phyloP scores from a whole-genome alignment of 2,329 filamentous ascomycete species.

The Xylaria sp. region DNA sequence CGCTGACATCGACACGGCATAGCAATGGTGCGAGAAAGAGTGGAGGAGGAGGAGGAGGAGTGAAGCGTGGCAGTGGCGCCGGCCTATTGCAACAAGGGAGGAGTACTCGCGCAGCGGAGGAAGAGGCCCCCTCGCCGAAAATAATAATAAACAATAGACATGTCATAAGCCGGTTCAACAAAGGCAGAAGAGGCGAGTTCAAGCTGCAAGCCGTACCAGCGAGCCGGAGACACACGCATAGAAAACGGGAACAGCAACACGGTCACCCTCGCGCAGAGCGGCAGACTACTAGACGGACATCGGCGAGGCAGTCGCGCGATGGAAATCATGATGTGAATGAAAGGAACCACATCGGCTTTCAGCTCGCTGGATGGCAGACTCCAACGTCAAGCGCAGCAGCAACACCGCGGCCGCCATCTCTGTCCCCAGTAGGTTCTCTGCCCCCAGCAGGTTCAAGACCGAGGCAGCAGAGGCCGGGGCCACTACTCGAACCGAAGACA shows the following conservation, averaged over 20 bases:
- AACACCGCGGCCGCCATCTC: not conserved
- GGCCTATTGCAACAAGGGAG: not conserved
- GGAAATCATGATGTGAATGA: not conserved
- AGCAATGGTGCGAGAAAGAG: conserved; percentile 1
- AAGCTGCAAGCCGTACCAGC: conserved; percentile 41
- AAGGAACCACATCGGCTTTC: conserved; percentile 37
- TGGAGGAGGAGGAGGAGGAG: not conserved
- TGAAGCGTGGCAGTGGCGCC: not conserved
- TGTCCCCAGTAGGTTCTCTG: not conserved
- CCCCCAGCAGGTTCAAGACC: not conserved
- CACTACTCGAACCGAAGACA: conserved; percentile 28
- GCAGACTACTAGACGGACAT: not conserved
- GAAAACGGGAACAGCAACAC: not conserved
- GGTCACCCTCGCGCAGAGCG: not conserved
- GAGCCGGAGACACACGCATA: conserved; percentile 19
- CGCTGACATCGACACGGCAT: not conserved
- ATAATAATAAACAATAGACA: conserved; percentile 6
- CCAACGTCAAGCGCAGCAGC: not conserved
- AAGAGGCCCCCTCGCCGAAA: not conserved
- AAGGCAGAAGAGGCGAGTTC: conserved; percentile 32
- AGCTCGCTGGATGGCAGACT: conserved; percentile 30
- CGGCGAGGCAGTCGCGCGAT: not conserved
- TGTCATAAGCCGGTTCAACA: conserved; percentile 30
- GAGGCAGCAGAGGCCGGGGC: conserved; percentile 13
- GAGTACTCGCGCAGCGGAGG: not conserved